Conservation (phyloP, 2,329 filamentous ascomycete species). For the Aaosphaeria arxii region DNA sequence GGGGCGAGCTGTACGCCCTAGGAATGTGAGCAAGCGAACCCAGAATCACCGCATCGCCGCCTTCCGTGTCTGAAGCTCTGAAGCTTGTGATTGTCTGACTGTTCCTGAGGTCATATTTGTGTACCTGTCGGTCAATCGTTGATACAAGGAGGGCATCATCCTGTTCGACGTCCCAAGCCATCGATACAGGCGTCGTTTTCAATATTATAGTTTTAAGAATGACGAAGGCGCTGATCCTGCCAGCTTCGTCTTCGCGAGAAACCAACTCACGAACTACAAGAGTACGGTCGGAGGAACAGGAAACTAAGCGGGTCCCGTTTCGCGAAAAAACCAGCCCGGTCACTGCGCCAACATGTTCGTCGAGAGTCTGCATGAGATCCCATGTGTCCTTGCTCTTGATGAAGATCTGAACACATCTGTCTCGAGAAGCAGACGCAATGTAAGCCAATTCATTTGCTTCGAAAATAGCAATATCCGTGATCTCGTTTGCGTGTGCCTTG, state of each 20-base stretch:
- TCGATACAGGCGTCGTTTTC: constrained; percentile 83
- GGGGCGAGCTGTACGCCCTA: constrained; percentile 57
- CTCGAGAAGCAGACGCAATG: constrained; percentile 79
- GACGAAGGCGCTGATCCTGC: constrained; percentile 69
- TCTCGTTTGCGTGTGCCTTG: constrained; percentile 83
- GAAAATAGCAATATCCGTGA: constrained; percentile 75
- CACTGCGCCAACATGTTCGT: constrained; percentile 87
- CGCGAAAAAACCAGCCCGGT: constrained; percentile 72
- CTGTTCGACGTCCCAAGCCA: constrained; percentile 66
- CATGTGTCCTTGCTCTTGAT: constrained; percentile 58
- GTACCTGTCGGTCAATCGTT: constrained; percentile 61
- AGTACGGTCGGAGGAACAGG: constrained; percentile 84
- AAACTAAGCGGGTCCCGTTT: constrained; percentile 70
- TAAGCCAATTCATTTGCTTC: constrained; percentile 63
- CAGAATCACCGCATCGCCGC: constrained; percentile 76
- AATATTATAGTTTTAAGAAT: constrained; percentile 74
- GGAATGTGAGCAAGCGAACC: constrained; percentile 68
- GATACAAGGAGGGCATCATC: constrained; percentile 56
- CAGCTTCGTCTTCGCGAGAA: constrained; percentile 59
- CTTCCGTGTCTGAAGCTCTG: constrained; percentile 77
- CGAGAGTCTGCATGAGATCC: constrained; percentile 83
- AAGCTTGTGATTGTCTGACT: constrained; percentile 72
- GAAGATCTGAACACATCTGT: constrained; percentile 94
- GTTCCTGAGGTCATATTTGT: constrained; percentile 59
- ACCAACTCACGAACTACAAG: constrained; percentile 79